These are phyloP conservation scores for Geotrichum bryndzae DNA, from an alignment of 1,139 yeast genomes.

Conservation along the genomic window DNA sequence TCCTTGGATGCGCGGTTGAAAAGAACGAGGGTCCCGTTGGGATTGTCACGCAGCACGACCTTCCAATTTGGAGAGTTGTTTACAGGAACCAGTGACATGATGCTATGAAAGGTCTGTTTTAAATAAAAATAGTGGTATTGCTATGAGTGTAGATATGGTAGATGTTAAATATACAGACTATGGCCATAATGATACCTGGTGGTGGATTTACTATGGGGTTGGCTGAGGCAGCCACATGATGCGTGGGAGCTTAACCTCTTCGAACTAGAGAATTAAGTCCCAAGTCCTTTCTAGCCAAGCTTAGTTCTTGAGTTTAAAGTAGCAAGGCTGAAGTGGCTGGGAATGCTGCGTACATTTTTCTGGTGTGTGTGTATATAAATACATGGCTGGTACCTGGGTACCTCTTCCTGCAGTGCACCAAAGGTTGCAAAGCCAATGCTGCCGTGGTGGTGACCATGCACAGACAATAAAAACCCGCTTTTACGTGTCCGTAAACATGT, in stretches of 20 bases:
- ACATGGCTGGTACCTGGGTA: too few species aligned
- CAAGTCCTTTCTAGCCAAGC: neutral
- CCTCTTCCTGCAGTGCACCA: too few species aligned
- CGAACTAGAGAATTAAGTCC: neutral
- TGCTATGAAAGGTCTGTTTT: neutral
- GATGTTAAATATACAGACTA: neutral
- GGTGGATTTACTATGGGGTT: neutral
- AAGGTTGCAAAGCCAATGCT: too few species aligned
- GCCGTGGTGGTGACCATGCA: neutral
- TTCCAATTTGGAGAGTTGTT: neutral
- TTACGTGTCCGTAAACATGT: conserved; percentile 18
- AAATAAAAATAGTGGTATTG: neutral
- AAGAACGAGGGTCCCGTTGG: conserved; percentile 31
- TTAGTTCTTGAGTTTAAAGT: too few species aligned
- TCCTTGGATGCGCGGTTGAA: conserved; percentile 30
- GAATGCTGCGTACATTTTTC: too few species aligned
- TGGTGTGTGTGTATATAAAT: too few species aligned
- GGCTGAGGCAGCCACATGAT: neutral
- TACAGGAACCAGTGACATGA: neutral
- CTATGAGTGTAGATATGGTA: neutral
- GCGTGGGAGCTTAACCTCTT: neutral
- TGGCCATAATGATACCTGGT: neutral
- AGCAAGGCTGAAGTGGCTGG: neutral
- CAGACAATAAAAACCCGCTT: neutral
- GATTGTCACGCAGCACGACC: conserved; percentile 22